phyloP scores from a whole-genome alignment of 805 yeast genomes.

The Kluyveromyces aestuarii region DNA sequence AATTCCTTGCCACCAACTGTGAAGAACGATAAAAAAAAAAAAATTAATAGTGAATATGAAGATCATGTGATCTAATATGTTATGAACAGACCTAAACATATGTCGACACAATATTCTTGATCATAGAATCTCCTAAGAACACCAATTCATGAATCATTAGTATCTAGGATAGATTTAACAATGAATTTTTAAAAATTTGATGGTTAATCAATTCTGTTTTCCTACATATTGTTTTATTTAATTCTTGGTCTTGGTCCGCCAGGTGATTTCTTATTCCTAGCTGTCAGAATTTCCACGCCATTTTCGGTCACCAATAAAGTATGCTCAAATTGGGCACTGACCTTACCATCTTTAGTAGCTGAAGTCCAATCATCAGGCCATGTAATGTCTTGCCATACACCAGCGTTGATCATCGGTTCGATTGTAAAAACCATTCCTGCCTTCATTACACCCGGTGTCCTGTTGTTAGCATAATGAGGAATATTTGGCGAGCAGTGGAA shows the following conservation, averaged over 20 bases:
- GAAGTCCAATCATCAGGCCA: slow-evolving; percentile 99
- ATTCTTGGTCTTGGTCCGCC: slow-evolving; percentile 74
- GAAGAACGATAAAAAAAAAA: too few species aligned
- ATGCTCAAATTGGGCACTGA: slow-evolving; percentile 93
- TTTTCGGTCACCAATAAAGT: slow-evolving; percentile 86
- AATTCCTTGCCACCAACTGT: neutral
- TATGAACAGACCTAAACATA: too few species aligned
- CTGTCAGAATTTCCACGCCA: slow-evolving; percentile 86
- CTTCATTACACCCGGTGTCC: slow-evolving; percentile 86
- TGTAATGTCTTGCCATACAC: slow-evolving; percentile 64
- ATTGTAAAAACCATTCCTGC: slow-evolving; percentile 96
- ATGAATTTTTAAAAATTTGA: too few species aligned
- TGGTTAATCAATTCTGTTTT: neutral
- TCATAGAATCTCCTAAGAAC: neutral
- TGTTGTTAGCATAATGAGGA: slow-evolving; percentile 91
- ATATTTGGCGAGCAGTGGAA: slow-evolving; percentile 91
- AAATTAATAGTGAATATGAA: too few species aligned
- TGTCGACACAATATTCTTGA: neutral
- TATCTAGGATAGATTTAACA: neutral
- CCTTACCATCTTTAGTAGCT: slow-evolving; percentile 79
- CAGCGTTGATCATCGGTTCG: slow-evolving; percentile 93
- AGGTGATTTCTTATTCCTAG: slow-evolving; percentile 70
- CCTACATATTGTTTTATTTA: slow-evolving; percentile 13
- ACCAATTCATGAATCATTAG: slow-evolving; percentile 1
- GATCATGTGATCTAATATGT: neutral